phyloP scores from a whole-genome alignment of 108 stramenopile genomes.

The Epithemia pelagica region DNA sequence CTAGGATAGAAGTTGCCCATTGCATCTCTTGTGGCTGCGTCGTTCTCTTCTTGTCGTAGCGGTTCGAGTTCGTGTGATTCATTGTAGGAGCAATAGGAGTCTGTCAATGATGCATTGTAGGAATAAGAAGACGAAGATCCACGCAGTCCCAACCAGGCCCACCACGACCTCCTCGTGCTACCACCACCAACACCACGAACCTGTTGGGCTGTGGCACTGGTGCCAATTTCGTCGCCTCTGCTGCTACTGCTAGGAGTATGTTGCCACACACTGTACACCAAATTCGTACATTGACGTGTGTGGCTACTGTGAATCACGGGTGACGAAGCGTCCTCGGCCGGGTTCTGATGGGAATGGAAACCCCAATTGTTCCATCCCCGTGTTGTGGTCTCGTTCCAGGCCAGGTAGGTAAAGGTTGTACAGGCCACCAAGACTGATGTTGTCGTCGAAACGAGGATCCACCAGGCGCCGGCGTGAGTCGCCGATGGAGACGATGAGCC shows the following conservation, averaged over 20 bases:
- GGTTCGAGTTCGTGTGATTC: background rate
- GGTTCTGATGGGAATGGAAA: background rate
- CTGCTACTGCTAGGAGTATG: background rate
- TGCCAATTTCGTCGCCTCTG: no score
- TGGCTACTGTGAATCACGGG: background rate
- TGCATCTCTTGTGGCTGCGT: no score
- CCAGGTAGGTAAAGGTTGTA: background rate
- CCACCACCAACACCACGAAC: no score
- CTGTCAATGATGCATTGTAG: background rate
- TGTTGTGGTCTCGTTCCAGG: background rate
- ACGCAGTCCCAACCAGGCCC: no score
- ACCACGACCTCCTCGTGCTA: no score
- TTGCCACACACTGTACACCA: background rate
- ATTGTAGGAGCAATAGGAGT: background rate
- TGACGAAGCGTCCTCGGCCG: background rate
- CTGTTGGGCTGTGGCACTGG: no score
- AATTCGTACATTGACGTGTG: background rate
- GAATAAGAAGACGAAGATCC: no score
- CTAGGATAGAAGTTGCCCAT: no score
- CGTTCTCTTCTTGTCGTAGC: background rate
- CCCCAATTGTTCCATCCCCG: background rate
- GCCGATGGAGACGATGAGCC: no score
- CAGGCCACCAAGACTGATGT: background rate
- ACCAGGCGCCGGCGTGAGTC: background rate
- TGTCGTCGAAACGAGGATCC: background rate